Percentiles rank a stretch among this genome's conserved stretches.
phyloP scores from a whole-genome alignment of 2,329 filamentous ascomycete genomes.

The Aspergillus pseudoterreus region DNA sequence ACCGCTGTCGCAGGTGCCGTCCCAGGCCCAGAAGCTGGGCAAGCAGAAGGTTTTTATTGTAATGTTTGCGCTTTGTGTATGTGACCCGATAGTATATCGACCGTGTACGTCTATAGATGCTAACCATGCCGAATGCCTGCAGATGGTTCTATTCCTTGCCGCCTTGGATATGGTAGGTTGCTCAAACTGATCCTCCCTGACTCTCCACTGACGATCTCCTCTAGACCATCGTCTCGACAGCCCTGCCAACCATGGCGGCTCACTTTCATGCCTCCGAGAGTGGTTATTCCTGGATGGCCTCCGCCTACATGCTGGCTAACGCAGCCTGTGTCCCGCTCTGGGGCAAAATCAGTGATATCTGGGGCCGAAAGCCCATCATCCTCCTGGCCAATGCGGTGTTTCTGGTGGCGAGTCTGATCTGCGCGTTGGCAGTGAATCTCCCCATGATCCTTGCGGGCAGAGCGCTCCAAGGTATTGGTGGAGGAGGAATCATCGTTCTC shows the following conservation, averaged over 20 bases:
- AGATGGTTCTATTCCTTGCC: slow-evolving; percentile 57
- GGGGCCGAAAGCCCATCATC: slow-evolving; percentile 61
- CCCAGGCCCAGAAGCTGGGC: slow-evolving; percentile 36
- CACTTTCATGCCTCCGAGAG: slow-evolving; percentile 41
- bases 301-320: slow-evolving; percentile 45
- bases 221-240: slow-evolving; percentile 44
- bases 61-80: slow-evolving; percentile 41
- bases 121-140: neutral
- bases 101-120: neutral
- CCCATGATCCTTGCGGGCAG: slow-evolving; percentile 61
- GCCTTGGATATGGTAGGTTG: slow-evolving; percentile 54
- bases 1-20: slow-evolving; percentile 30
- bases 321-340: slow-evolving; percentile 53
- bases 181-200: neutral
- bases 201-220: slow-evolving; percentile 7
- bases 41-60: slow-evolving; percentile 40
- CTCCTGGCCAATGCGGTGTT: slow-evolving; percentile 60
- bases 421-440: slow-evolving; percentile 55
- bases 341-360: slow-evolving; percentile 65
- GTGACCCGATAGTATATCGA: slow-evolving; percentile 4
- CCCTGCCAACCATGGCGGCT: slow-evolving; percentile 42
- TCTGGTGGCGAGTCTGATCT: slow-evolving; percentile 60
- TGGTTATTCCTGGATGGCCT: slow-evolving; percentile 48
- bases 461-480: slow-evolving; percentile 61
- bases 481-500: slow-evolving; percentile 61